Evolutionary conservation across 345 rosid species (phyloP), one percentile per base, ranked within the genome.

Genomic region (Sisymbrium irio): DNA sequence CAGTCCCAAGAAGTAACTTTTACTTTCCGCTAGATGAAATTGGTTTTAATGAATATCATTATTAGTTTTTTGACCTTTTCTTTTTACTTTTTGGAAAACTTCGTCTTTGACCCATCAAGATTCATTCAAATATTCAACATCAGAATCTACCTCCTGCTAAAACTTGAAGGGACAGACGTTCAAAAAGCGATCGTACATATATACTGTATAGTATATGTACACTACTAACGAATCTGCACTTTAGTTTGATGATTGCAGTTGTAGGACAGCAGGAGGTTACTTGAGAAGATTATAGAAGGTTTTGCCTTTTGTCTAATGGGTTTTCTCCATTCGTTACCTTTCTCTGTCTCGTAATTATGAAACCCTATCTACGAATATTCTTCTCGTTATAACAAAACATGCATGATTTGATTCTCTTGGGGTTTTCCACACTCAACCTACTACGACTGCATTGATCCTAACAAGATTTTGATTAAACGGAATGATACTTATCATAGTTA

Each of bases 71-170:
- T 53, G 58, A 53, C 58, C 58, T 51, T 25, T 49, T 49, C 55
- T 5, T 12, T 51, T 51, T 11, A 53, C 15, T 25, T 47, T 50
- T 12, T 22, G 25, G n/a, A 19, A 17, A 51, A 22, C 57, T 14
- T 22, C 33, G 25, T 27, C 35, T 53, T 53, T 53, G 58, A 53
- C 58, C 58, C 58, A 25, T 28, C 58, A 6, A 27, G 35, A 53
- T 53, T 53, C 36, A 27, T 32, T 53, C 36, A 27, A 27, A 53
- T n/a, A 53, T 53, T 53, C 58, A 53, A 27, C 58, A 53, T 53
- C 35, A 53, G 58, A 53, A 53, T 53, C 58, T 53, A 53, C 36
- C 58, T 53, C 58, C 36, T 53, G 58, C 58, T 6, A 53, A 53
- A 53, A 27, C 18, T 13, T 2, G 33, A 51, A 51, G 28, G 13